Evolutionary conservation across 2,329 filamentous ascomycete species (phyloP).

Genomic region (Neofusicoccum kwambonambiense): DNA sequence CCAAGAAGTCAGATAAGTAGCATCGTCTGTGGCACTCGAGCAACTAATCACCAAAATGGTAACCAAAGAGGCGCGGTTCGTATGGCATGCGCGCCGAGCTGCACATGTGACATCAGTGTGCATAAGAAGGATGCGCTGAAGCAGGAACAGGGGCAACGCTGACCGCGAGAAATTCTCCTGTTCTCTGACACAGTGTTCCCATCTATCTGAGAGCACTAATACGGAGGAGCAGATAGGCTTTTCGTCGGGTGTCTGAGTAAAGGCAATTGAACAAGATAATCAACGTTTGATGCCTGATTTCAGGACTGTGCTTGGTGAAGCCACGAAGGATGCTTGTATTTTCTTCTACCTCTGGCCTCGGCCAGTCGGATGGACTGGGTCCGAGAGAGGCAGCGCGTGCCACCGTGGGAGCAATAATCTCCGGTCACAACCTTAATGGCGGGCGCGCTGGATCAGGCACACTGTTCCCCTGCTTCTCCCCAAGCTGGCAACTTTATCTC

Average conservation of each 20-base stretch:
- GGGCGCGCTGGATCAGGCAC: not conserved
- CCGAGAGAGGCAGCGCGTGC: not conserved
- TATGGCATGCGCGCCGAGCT: not conserved
- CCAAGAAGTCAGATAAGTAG: conserved; percentile 20
- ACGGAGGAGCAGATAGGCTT: not conserved
- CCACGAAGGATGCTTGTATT: not conserved
- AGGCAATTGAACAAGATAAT: not conserved
- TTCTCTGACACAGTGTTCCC: not conserved
- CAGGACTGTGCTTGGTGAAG: not conserved
- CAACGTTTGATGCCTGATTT: not conserved
- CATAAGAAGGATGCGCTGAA: not conserved
- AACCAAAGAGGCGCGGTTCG: not conserved
- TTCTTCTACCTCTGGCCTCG: not conserved
- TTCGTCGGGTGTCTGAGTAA: not conserved
- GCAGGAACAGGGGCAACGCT: not conserved
- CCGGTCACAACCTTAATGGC: conserved; percentile 1
- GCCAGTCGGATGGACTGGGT: conserved; percentile 3
- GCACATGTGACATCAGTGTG: not conserved
- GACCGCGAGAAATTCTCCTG: not conserved
- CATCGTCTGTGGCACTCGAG: not conserved
- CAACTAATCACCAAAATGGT: not conserved
- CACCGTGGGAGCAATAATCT: not conserved
- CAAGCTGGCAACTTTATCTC: conserved; percentile 1
- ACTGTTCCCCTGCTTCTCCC: not conserved
- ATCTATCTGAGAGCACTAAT: not conserved